Base-by-base conservation (phyloP, 345 rosid species). In the Salix udensis region DNA sequence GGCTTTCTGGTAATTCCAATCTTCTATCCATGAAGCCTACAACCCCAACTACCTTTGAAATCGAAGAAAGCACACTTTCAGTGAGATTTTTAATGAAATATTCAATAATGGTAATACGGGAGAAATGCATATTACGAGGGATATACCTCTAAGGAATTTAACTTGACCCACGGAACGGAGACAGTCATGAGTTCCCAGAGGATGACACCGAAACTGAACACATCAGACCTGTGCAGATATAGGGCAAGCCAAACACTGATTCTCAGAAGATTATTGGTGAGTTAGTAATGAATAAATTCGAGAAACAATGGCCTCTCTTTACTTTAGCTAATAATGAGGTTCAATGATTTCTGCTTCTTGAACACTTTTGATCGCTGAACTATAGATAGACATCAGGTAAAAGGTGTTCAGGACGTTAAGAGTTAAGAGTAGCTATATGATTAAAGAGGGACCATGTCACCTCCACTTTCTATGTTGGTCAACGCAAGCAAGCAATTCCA, bases 11-110 rank as follows among this genome's bases (percentile, higher is more conserved):
- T 39, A 91, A 55, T 65, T 93, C 96, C 61, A 96, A 78, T 53
- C 99, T 89, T 82, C 97, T 86, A 66, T 93, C 94, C 93, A 92
- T 91, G 89, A 96, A 96, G 34, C 99, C 98, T 7, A 91, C 98
- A 19, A 86, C 87, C 85, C 94, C 99, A 53, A 89, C 94, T 16
- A 93, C 90, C 97, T 93, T 72, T 71, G 31, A 8, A 44, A 68
- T 40, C 18, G 67, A 44, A 70, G 67, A 71, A 42, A 68, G n/a
- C 40, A 50, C 30, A 55, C 67, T 18, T 10, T 70, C 65, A 15
- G 55, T 67, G 48, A 71, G 39, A 42, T 26, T 21, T 21, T 2
- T 71, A 34, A 34, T 10, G 46, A 34, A 44, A 9, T 13, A 24
- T 15, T 14, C 31, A 24, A 12, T 65, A 7, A 9, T 3, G 50